A percentile compares a stretch with the other conserved stretches of the same genome.
phyloP scores from a whole-genome alignment of 1,284 basidiomycete species.

The Ganoderma sp. region DNA sequence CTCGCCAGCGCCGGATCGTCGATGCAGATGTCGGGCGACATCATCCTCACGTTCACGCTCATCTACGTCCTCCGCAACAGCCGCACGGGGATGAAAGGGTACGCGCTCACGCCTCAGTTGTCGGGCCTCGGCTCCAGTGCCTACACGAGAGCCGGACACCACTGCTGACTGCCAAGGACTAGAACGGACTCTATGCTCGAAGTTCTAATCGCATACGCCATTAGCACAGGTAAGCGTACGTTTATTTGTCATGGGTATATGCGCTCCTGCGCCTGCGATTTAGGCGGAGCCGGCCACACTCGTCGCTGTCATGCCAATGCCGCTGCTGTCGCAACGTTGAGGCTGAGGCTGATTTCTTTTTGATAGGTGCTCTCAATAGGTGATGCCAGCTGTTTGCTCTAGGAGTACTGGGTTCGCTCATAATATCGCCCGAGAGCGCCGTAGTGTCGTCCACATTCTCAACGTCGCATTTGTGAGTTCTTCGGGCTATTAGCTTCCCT shows the following conservation, averaged over 20 bases:
- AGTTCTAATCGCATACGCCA: constrained; percentile 12
- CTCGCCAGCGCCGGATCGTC: constrained; percentile 15
- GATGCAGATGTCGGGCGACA: constrained; percentile 16
- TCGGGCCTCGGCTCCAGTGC: not conserved
- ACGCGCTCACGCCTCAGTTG: too few relatives aligned
- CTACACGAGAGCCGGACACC: not conserved
- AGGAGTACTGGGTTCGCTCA: too few relatives aligned
- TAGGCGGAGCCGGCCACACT: not conserved
- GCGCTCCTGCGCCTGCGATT: not conserved
- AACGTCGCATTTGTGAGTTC: constrained; percentile 20
- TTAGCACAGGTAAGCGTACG: constrained; percentile 18
- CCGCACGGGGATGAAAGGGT: constrained; percentile 16
- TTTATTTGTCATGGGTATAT: not conserved
- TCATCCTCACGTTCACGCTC: constrained; percentile 13
- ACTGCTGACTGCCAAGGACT: too few relatives aligned
- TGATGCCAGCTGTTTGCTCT: not conserved
- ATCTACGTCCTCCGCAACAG: constrained; percentile 17
- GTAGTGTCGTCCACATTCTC: constrained; percentile 18
- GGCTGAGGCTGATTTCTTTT: not conserved
- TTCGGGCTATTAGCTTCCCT: too few relatives aligned
- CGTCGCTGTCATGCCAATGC: too few relatives aligned
- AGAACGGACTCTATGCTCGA: constrained; percentile 21
- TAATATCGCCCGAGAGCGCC: too few relatives aligned
- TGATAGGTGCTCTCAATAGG: constrained; percentile 14
- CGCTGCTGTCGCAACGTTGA: not conserved